Evolutionary conservation across 768 basidiomycete species (phyloP).

Genomic region (Amylocystis lapponica): DNA sequence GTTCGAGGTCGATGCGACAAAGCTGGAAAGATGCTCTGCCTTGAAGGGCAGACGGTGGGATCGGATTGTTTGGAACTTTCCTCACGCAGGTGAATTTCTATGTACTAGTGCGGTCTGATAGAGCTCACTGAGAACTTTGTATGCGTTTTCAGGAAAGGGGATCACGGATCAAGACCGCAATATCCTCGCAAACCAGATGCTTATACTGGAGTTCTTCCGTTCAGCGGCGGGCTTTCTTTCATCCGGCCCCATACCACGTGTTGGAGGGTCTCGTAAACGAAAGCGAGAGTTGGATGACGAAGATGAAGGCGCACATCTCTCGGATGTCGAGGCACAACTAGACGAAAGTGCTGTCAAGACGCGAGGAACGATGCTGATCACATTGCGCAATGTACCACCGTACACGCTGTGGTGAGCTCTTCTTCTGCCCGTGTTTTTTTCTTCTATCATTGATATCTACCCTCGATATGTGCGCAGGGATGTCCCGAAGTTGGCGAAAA

Average conservation of each 20-base stretch:
- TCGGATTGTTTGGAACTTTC: conserved; percentile 91
- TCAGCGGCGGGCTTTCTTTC: conserved; percentile 60
- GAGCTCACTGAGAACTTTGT: conserved; percentile 5
- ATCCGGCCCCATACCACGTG: conserved; percentile 47
- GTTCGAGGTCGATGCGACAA: conserved; percentile 83
- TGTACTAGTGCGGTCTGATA: background rate
- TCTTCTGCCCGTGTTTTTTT: background rate
- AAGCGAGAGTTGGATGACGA: conserved; percentile 34
- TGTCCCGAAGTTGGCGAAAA: conserved; percentile 68
- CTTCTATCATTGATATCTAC: background rate
- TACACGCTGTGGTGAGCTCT: conserved; percentile 79
- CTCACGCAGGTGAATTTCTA: conserved; percentile 73
- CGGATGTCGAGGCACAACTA: conserved; percentile 17
- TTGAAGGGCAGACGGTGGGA: conserved; percentile 68
- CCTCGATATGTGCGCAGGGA: conserved; percentile 46
- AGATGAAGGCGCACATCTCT: conserved; percentile 40
- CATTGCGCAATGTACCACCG: conserved; percentile 78
- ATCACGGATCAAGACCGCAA: conserved; percentile 93
- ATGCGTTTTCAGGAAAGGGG: conserved; percentile 56
- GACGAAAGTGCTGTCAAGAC: conserved; percentile 3
- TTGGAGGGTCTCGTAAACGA: conserved; percentile 36
- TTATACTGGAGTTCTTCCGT: conserved; percentile 77
- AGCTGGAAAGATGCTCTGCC: conserved; percentile 49
- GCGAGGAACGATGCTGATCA: conserved; percentile 79
- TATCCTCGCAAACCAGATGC: conserved; percentile 80